Percentiles rank a stretch among this genome's conserved stretches.
phyloP scores from a whole-genome alignment of 148 eudicot species.

The Vaccinium darrowii region DNA sequence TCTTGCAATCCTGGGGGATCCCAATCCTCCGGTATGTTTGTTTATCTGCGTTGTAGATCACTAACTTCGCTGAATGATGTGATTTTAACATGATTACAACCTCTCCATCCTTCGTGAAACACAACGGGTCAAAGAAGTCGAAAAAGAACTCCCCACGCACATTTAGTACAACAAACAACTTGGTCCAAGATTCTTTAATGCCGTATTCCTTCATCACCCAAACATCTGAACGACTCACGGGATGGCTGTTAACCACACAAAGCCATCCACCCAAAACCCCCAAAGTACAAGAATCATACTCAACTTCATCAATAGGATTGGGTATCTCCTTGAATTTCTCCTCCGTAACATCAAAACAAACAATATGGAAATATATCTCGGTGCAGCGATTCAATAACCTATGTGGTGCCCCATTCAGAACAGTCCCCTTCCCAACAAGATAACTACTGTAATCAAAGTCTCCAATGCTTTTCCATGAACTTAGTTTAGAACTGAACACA shows the following conservation, averaged over 20 bases:
- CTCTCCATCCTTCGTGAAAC: background rate
- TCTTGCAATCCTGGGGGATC: background rate
- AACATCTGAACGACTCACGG: background rate
- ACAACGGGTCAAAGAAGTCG: background rate
- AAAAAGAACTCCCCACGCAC: background rate
- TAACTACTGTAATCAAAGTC: background rate
- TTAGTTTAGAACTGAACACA: background rate
- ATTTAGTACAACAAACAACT: background rate
- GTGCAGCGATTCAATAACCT: background rate
- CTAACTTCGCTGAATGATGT: background rate
- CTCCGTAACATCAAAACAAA: slow-evolving; percentile 12
- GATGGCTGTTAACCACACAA: background rate
- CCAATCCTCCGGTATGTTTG: background rate
- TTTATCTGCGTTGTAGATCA: background rate
- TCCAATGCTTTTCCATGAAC: background rate
- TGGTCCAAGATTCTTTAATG: slow-evolving; percentile 3
- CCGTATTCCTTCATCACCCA: slow-evolving; percentile 14
- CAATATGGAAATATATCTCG: background rate
- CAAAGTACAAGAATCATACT: background rate
- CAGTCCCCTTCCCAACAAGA: background rate
- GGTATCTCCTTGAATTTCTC: background rate
- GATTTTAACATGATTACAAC: background rate
- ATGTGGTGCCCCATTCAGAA: slow-evolving; percentile 4
- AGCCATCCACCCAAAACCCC: slow-evolving; percentile 1
- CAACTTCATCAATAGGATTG: background rate